Conservation (phyloP, 2,329 filamentous ascomycete species). For the Cordyceps cateniannulata region DNA sequence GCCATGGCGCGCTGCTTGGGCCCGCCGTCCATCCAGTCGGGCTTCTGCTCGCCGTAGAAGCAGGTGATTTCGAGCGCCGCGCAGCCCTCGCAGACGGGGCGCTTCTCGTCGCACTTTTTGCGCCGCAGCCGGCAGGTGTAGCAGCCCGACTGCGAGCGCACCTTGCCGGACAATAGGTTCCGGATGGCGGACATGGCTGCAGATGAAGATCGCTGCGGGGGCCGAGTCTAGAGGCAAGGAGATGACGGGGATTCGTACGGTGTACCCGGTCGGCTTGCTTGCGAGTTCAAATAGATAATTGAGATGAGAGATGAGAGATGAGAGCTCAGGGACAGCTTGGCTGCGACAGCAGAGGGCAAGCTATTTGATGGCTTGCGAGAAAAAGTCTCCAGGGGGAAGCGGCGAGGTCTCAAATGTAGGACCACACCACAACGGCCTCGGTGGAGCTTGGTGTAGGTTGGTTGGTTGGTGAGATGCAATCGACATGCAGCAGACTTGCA, state of each 20-base stretch:
- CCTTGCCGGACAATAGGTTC: slow-evolving; percentile 21
- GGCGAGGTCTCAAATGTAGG: no score
- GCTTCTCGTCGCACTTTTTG: slow-evolving; percentile 54
- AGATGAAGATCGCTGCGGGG: background rate
- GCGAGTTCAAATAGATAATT: no score
- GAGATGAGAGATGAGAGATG: background rate
- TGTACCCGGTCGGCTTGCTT: no score
- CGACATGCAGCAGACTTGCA: background rate
- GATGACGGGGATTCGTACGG: no score
- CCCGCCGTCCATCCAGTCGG: slow-evolving; percentile 52
- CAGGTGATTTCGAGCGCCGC: slow-evolving; percentile 49
- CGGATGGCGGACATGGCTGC: slow-evolving; percentile 18
- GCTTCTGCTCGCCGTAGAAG: slow-evolving; percentile 44
- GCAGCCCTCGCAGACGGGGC: slow-evolving; percentile 46
- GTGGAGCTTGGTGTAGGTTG: background rate
- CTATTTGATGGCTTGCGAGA: background rate
- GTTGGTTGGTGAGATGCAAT: background rate
- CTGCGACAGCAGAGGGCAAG: background rate
- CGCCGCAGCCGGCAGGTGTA: slow-evolving; percentile 56
- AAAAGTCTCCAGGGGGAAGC: background rate
- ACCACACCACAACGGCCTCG: background rate
- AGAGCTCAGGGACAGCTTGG: background rate
- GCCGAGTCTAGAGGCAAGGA: no score
- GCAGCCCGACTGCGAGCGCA: slow-evolving; percentile 43
- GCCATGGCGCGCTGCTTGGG: slow-evolving; percentile 43